Percentiles rank a stretch among this genome's conserved stretches.
Conservation (phyloP, 164 flowering plant genomes). For the Aristolochia californica region DNA sequence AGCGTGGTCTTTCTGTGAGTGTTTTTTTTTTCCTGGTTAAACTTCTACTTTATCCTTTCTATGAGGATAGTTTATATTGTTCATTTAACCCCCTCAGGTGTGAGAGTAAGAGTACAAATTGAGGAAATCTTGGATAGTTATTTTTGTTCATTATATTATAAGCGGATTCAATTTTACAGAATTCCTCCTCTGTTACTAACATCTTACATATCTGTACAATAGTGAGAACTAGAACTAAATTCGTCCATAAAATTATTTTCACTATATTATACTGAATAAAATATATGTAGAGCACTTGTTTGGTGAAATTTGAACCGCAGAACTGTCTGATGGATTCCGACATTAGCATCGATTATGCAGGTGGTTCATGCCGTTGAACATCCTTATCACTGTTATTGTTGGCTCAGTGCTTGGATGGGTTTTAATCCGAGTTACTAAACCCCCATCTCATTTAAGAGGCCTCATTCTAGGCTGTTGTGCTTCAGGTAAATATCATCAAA, state of each 20-base stretch:
- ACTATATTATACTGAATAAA: too few relatives aligned
- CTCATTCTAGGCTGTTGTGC: conserved; percentile 70
- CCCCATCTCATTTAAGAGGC: conserved; percentile 63
- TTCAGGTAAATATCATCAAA: conserved; percentile 40
- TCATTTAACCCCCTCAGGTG: neutral
- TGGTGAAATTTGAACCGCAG: neutral
- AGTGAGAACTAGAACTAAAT: too few relatives aligned
- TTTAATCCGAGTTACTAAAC: conserved; percentile 33
- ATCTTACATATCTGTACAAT: too few relatives aligned
- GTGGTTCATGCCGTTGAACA: conserved; percentile 95
- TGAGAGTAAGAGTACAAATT: neutral
- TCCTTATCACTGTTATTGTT: conserved; percentile 48
- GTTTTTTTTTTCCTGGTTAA: neutral
- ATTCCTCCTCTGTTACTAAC: too few relatives aligned
- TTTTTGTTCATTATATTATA: too few relatives aligned
- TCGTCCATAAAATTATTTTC: too few relatives aligned
- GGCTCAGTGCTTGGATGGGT: conserved; percentile 73
- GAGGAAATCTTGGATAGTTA: too few relatives aligned
- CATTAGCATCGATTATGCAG: conserved; percentile 21
- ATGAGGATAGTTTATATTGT: neutral
- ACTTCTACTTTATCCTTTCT: neutral
- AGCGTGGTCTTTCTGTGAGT: conserved; percentile 49
- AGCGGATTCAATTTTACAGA: too few relatives aligned
- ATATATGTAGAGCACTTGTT: neutral
- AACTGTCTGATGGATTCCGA: neutral